These are phyloP conservation scores for Thielaviopsis punctulata DNA, from an alignment of 2,329 filamentous ascomycete species.

Conservation along the genomic window DNA sequence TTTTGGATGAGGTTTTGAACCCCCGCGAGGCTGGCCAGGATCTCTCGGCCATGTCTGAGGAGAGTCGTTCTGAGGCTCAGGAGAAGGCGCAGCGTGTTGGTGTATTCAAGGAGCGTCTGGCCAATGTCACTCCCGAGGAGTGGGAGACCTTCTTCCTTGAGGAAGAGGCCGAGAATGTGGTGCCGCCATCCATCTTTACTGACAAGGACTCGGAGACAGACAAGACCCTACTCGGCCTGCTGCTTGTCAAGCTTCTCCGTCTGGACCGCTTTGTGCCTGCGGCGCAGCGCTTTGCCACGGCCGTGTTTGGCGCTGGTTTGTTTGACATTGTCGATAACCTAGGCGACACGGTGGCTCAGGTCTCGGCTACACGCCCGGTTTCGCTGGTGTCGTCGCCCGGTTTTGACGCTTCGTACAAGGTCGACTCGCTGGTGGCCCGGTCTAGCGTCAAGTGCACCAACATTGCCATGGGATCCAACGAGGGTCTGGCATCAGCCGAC, in stretches of 20 bases:
- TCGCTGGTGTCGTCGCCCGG: conserved; percentile 87
- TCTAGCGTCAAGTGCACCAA: conserved; percentile 74
- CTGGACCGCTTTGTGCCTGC: conserved; percentile 88
- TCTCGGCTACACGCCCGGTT: conserved; percentile 69
- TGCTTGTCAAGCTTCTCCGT: conserved; percentile 87
- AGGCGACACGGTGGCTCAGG: conserved; percentile 66
- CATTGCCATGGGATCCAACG: conserved; percentile 97
- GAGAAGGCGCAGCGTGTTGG: conserved; percentile 49
- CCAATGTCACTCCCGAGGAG: conserved; percentile 39
- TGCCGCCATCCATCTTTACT: conserved; percentile 57
- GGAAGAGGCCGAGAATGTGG: conserved; percentile 69
- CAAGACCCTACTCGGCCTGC: conserved; percentile 61
- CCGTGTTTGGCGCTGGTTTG: conserved; percentile 69
- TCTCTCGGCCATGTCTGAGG: conserved; percentile 32
- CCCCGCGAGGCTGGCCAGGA: conserved; percentile 59
- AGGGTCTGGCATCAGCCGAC: conserved; percentile 80
- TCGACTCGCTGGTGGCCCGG: conserved; percentile 81
- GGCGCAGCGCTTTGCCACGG: conserved; percentile 74
- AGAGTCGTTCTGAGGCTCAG: conserved; percentile 46
- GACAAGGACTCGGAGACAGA: conserved; percentile 43
- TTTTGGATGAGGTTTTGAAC: conserved; percentile 78
- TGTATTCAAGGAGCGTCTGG: conserved; percentile 56
- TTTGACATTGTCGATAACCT: conserved; percentile 78
- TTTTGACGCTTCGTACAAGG: conserved; percentile 98
- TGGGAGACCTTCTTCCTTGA: conserved; percentile 76